A percentile compares a stretch with the other conserved stretches of the same genome.
Conservation (phyloP, 1,284 basidiomycete genomes). For the Grifola frondosa region DNA sequence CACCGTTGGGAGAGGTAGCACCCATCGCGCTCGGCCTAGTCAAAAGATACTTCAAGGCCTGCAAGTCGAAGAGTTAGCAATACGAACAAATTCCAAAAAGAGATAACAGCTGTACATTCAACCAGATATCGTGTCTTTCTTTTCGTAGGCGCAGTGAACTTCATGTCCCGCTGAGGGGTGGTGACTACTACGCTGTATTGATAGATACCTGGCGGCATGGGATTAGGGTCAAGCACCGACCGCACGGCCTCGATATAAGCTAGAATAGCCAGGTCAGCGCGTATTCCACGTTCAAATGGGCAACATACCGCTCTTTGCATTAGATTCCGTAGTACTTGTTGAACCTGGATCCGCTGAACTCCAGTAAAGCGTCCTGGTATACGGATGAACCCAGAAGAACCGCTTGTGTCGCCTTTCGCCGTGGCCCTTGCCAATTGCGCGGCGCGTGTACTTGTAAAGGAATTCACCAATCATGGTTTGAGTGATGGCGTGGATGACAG, state of each 20-base stretch:
- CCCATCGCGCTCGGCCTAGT: slow-evolving; percentile 58
- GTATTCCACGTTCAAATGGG: no score
- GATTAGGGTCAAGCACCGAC: slow-evolving; percentile 88
- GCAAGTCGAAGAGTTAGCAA: slow-evolving; percentile 2
- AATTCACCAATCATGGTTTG: slow-evolving; percentile 99
- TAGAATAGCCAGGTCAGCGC: slow-evolving; percentile 34
- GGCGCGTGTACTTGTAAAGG: slow-evolving; percentile 95
- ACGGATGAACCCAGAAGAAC: slow-evolving; percentile 99
- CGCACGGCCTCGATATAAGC: slow-evolving; percentile 95
- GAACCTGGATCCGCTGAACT: slow-evolving; percentile 92
- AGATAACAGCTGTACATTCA: slow-evolving; percentile 57
- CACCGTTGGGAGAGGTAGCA: slow-evolving; percentile 41
- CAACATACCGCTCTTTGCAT: slow-evolving; percentile 91
- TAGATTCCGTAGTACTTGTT: slow-evolving; percentile 83
- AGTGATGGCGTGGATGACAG: slow-evolving; percentile 92
- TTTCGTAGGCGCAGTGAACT: slow-evolving; percentile 93
- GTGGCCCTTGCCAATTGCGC: slow-evolving; percentile 87
- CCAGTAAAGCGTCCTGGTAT: slow-evolving; percentile 98
- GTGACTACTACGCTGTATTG: slow-evolving; percentile 92
- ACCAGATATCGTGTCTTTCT: slow-evolving; percentile 96
- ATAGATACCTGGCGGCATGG: slow-evolving; percentile 89
- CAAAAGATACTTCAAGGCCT: slow-evolving; percentile 86
- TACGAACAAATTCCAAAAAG: no score
- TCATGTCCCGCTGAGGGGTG: slow-evolving; percentile 94
- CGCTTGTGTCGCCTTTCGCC: slow-evolving; percentile 90